A percentile compares a stretch with the other conserved stretches of the same genome.
phyloP scores from a whole-genome alignment of 805 yeast species.

The Naumovozyma castellii region DNA sequence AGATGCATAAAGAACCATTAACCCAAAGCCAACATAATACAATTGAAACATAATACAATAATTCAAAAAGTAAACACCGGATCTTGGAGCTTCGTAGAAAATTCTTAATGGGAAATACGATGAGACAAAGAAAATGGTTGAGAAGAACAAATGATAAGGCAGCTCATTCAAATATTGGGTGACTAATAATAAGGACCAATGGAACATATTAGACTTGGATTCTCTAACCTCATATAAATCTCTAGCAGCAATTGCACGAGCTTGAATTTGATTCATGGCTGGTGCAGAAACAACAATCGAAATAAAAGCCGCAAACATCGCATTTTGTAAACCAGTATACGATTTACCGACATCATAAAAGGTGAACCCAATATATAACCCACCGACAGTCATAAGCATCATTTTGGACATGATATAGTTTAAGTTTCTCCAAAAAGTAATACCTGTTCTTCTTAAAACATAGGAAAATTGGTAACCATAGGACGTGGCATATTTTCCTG shows the following conservation, averaged over 20 bases:
- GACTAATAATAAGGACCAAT: conserved; percentile 32
- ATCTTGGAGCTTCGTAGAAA: conserved; percentile 26
- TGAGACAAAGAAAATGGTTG: conserved; percentile 28
- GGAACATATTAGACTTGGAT: conserved; percentile 33
- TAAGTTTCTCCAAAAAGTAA: conserved; percentile 33
- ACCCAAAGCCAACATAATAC: conserved; percentile 33
- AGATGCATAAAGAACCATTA: conserved; percentile 25
- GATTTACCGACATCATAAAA: conserved; percentile 45
- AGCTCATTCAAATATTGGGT: conserved; percentile 30
- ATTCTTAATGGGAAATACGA: conserved; percentile 35
- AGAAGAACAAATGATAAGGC: conserved; percentile 27
- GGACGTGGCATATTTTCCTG: conserved; percentile 19
- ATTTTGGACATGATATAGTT: conserved; percentile 35
- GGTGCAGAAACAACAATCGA: conserved; percentile 34
- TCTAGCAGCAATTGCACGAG: conserved; percentile 31
- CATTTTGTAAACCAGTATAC: conserved; percentile 33
- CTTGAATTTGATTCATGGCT: conserved; percentile 33
- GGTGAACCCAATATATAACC: conserved; percentile 46
- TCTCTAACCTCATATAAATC: conserved; percentile 36
- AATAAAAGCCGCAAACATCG: conserved; percentile 32
- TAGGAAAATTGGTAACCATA: conserved; percentile 26
- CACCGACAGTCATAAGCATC: conserved; percentile 35
- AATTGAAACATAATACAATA: conserved; percentile 37
- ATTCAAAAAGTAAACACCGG: conserved; percentile 44
- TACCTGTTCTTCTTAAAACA: conserved; percentile 25